A percentile compares a stretch with the other conserved stretches of the same genome.
Evolutionary conservation across 2,329 filamentous ascomycete genomes (phyloP).

Genomic region (Dothidotthia symphoricarpi): DNA sequence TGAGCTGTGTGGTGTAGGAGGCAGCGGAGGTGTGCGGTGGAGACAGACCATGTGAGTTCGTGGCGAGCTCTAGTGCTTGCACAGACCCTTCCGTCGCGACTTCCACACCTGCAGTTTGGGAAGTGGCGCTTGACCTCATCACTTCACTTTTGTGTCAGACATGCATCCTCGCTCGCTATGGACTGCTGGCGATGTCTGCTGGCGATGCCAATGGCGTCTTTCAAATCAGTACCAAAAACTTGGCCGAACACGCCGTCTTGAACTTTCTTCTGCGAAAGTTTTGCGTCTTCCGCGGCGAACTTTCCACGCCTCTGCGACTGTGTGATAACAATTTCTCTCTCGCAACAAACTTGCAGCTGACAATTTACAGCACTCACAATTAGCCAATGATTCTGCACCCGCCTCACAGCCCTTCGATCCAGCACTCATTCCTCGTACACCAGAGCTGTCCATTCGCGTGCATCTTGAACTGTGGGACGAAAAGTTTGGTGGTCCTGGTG

Average conservation of each 20-base stretch:
- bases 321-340: conserved; percentile 10
- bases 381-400: conserved; percentile 3
- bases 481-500: conserved; percentile 37
- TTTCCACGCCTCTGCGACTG: conserved; percentile 22
- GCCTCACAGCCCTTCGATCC: conserved; percentile 13
- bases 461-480: conserved; percentile 46
- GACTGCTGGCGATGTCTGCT: conserved; percentile 19
- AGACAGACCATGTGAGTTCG: conserved; percentile 21
- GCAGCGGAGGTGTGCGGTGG: conserved; percentile 7
- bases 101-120: conserved; percentile 6
- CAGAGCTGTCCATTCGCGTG: conserved; percentile 23
- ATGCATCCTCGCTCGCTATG: conserved; percentile 20
- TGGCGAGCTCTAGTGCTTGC: conserved; percentile 11
- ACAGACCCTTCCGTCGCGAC: conserved; percentile 22
- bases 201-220: conserved; percentile 28
- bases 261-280: conserved; percentile 10
- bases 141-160: conserved; percentile 1
- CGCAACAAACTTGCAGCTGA: conserved; percentile 10
- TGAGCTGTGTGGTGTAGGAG: conserved; percentile 9
- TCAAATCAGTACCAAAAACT: conserved; percentile 4
- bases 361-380: conserved; percentile 14
- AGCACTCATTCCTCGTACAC: conserved; percentile 11
- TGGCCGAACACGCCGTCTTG: conserved; percentile 2
- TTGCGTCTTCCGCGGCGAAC: conserved; percentile 14
- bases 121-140: conserved; percentile 13